Base-by-base conservation (phyloP, 1,139 yeast species). In the Hansenula lynferdii region DNA sequence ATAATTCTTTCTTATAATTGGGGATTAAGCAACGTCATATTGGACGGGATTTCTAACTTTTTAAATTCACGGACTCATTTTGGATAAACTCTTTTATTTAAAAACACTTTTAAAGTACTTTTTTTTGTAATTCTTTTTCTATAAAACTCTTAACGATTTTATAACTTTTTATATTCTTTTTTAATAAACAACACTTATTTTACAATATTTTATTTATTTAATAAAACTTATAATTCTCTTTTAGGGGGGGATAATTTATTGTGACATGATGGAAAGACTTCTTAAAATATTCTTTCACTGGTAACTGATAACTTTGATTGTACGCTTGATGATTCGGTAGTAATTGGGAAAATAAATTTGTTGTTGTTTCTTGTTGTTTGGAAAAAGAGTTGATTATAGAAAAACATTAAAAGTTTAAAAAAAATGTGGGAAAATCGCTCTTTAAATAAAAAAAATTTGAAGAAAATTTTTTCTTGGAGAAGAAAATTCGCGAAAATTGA, bases 51-150 rank as follows among this genome's bases (percentile, higher is more conserved):
- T 26, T n/a, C 8, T 8, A 26, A 8, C 7, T 8, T 5, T 31
- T 26, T 23, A 29, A 8, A 37, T 44, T 50, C 52, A 50, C 45
- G 47, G 54, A 41, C 49, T 43, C 55, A 52, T 52, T 37, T 38
- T 50, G 42, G 35, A 36, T 21, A 20, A 20, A 23, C 20, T 29
- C n/a, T 23, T 30, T 24, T 33, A 24, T 34, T 34, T 28, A 32
- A 26, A 28, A 28, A 39, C 28, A 15, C 33, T 37, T 31, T 39
- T 28, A 3, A 24, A 33, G 35, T 36, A 35, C 24, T n/a, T 6
- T 4, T 33, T 20, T 20, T 32, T 24, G 25, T 15, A 14, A 14
- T 9, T 28, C 15, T 15, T 12, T 26, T 8, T 15, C 12, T n/a
- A n/a, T n/a, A n/a, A n/a, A 24, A 23, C n/a, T n/a, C 21, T 31